phyloP scores from a whole-genome alignment of 805 yeast species.

The Nakazawaea holstii region DNA sequence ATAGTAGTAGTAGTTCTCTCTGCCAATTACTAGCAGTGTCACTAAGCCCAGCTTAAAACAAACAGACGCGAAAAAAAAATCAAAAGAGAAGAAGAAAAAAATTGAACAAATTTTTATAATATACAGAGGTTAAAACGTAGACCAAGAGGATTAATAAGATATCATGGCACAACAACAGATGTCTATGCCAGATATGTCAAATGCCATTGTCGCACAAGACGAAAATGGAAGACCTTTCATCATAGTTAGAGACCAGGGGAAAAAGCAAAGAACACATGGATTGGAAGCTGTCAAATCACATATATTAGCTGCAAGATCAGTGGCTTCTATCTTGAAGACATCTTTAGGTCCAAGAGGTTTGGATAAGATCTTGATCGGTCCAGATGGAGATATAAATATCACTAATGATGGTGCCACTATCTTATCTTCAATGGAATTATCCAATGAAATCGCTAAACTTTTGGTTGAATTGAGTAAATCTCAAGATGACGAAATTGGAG shows the following conservation, averaged over 20 bases:
- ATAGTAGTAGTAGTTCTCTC: no score
- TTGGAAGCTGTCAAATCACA: constrained; percentile 81
- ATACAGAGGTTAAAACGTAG: no score
- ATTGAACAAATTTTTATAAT: background rate
- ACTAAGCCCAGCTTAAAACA: background rate
- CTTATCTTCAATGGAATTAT: constrained; percentile 90
- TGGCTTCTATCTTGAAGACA: constrained; percentile 85
- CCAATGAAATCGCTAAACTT: constrained; percentile 92
- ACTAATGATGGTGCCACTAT: constrained; percentile 99
- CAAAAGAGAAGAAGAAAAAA: background rate
- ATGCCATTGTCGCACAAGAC: constrained; percentile 98
- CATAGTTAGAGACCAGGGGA: constrained; percentile 78
- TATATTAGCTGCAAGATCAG: constrained; percentile 91
- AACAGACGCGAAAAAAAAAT: background rate
- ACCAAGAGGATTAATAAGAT: no score
- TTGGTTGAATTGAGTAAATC: constrained; percentile 90
- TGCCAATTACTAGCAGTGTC: background rate
- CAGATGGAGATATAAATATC: constrained; percentile 96
- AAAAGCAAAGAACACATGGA: constrained; percentile 59
- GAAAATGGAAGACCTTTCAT: constrained; percentile 99
- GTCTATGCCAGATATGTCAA: constrained; percentile 87
- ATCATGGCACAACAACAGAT: constrained; percentile 26
- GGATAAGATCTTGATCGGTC: constrained; percentile 90
- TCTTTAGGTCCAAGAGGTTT: constrained; percentile 98
- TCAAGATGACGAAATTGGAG: constrained; percentile 98